Base-by-base conservation (phyloP, 805 yeast genomes). In the Wickerhamiella shivajii region DNA sequence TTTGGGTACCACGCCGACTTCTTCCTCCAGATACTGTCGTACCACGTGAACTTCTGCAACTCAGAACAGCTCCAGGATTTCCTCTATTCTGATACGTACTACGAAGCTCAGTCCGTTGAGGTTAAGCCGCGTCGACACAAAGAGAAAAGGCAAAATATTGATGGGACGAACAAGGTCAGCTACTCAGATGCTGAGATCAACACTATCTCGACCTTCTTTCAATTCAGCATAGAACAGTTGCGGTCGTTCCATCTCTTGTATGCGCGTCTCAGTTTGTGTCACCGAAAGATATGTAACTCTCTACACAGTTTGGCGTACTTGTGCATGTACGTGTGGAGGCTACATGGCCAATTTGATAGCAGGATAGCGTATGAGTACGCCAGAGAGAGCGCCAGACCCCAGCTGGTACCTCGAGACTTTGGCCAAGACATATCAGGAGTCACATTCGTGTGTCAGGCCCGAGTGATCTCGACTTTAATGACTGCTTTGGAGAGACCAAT, bases 1-100 rank as follows among this genome's bases (percentile, higher is more conserved):
- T 71, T 14, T 60, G 63, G 23, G 53, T 58, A 22, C 41, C 17
- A 17, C n/a, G 23, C 75, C 22, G 75, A 75, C 42, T 41, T 64
- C 6, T 55, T 73, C 22, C 46, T 77, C 10, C 52, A 61, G n/a
- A 40, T 73, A 3, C 38, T 55, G 5, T 49, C 55, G 16, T 25
- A 19, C 27, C 71, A 58, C 41, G 56, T 57, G 10, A 49, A 56
- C 3, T 45, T 59, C 12, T 29, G 47, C 4, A 45, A 53, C 3
- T 58, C 61, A 38, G 64, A 55, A 20, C 42, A 62, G 7, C 24
- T 67, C 6, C 59, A 64, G 63, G 64, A 61, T 32, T 68, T 67
- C 42, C 44, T 24, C 14, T 29, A 23, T 20, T 18, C 27, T 2
- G 32, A 28, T 16, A 36, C 30, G 62, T 20, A 44, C 54, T 2